Evolutionary conservation across 139 green algal species (phyloP).

Genomic region (Pleodorina starrii): DNA sequence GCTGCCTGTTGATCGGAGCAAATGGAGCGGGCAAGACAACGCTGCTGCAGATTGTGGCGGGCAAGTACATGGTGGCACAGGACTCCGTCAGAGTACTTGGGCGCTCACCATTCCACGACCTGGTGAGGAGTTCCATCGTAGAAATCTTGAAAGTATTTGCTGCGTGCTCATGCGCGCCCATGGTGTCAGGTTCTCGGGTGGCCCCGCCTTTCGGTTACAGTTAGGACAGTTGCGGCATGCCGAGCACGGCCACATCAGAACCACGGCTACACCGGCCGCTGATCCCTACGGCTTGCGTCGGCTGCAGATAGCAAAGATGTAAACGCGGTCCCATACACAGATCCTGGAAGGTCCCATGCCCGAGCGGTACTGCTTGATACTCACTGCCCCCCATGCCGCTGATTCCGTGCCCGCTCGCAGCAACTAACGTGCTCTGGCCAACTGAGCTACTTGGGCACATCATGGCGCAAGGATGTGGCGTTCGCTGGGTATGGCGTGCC

Average conservation of each 20-base stretch:
- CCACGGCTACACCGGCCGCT: no score
- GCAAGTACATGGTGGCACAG: slow-evolving; percentile 95
- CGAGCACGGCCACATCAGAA: no score
- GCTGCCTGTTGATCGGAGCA: slow-evolving; percentile 93
- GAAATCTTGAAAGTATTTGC: no score
- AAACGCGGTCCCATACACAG: not conserved
- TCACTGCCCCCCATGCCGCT: no score
- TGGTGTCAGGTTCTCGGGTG: no score
- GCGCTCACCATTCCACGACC: slow-evolving; percentile 94
- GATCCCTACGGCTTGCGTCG: no score
- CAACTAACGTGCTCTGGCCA: slow-evolving; percentile 81
- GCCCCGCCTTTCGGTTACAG: no score
- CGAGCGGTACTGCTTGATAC: no score
- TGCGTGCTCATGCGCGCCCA: no score
- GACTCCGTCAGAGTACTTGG: slow-evolving; percentile 89
- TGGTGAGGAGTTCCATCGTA: slow-evolving; percentile 65
- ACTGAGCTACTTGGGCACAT: slow-evolving; percentile 87
- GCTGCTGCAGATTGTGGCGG: slow-evolving; percentile 92
- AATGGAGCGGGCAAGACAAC: slow-evolving; percentile 97
- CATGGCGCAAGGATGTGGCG: slow-evolving; percentile 94
- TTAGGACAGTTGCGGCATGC: no score
- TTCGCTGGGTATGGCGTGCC: slow-evolving; percentile 91
- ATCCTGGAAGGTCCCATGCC: not conserved
- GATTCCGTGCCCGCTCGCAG: slow-evolving; percentile 53
- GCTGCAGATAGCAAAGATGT: no score